phyloP scores from a whole-genome alignment of 768 basidiomycete genomes.

The Sarcodon sp. region DNA sequence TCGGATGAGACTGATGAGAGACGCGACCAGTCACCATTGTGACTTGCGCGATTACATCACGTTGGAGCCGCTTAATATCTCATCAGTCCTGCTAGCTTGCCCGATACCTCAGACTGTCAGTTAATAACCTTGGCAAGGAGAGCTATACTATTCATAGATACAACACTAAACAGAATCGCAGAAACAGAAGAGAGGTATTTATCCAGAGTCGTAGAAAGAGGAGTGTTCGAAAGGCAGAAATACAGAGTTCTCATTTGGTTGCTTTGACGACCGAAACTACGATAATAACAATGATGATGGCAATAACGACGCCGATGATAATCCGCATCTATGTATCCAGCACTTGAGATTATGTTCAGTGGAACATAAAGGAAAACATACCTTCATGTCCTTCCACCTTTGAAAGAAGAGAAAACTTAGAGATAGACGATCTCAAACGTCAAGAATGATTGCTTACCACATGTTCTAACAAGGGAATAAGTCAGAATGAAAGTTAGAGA shows the following conservation, averaged over 20 bases:
- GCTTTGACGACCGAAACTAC: conserved; percentile 91
- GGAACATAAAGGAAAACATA: conserved; percentile 17
- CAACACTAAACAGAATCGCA: not conserved
- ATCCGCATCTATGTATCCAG: conserved; percentile 68
- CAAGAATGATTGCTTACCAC: conserved; percentile 47
- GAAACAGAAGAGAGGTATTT: not conserved
- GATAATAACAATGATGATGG: conserved; percentile 89
- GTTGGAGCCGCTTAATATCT: too few species aligned
- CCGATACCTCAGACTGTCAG: too few species aligned
- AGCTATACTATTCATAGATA: not conserved
- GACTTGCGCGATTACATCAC: too few species aligned
- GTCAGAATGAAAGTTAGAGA: not conserved
- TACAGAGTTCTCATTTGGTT: conserved; percentile 23
- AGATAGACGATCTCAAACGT: not conserved
- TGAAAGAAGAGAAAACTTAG: not conserved
- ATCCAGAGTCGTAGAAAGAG: not conserved
- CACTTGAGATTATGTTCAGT: conserved; percentile 2
- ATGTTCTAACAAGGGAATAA: conserved; percentile 47
- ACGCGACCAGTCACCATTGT: too few species aligned
- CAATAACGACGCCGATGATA: conserved; percentile 85
- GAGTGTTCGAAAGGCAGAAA: conserved; percentile 17
- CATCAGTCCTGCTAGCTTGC: too few species aligned
- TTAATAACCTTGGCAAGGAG: too few species aligned
- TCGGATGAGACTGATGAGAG: too few species aligned
- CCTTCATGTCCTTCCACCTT: conserved; percentile 98